These are phyloP conservation scores for Calamus simplicifolius DNA, from an alignment of 176 grass and related monocot genomes.

Conservation along the genomic window DNA sequence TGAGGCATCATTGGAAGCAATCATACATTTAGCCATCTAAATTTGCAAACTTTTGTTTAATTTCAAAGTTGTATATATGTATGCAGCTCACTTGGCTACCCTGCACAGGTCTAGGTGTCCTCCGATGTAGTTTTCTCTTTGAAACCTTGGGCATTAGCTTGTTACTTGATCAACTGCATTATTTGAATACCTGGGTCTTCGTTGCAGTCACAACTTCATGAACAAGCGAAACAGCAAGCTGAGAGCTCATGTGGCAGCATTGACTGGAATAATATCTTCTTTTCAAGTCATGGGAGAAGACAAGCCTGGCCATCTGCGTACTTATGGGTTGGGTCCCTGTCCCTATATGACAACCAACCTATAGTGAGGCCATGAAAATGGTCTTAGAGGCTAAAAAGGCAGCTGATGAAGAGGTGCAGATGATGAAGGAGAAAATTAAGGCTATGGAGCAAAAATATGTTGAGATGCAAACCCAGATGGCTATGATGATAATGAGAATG, in stretches of 20 bases:
- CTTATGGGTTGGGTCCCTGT: slow-evolving; percentile 13
- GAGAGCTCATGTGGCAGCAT: slow-evolving; percentile 13
- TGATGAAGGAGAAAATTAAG: slow-evolving; percentile 40
- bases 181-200: slow-evolving; percentile 15
- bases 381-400: slow-evolving; percentile 38
- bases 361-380: slow-evolving; percentile 3
- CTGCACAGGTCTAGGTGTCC: too few species aligned
- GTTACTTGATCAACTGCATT: slow-evolving; percentile 1
- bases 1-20: slow-evolving; percentile 35
- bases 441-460: slow-evolving; percentile 39
- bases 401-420: slow-evolving; percentile 35
- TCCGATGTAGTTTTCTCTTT: background rate
- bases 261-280: background rate
- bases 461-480: slow-evolving; percentile 34
- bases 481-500: slow-evolving; percentile 18
- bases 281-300: slow-evolving; percentile 18
- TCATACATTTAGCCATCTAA: slow-evolving; percentile 11
- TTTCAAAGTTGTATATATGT: too few species aligned
- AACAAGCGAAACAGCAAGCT: slow-evolving; percentile 12
- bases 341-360: background rate
- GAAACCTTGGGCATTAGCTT: background rate
- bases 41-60: too few species aligned
- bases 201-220: slow-evolving; percentile 23
- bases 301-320: background rate
- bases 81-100: too few species aligned